A percentile compares a stretch with the other conserved stretches of the same genome.
Evolutionary conservation across 2,329 filamentous ascomycete genomes (phyloP).

Genomic region (Claviceps purpurea): DNA sequence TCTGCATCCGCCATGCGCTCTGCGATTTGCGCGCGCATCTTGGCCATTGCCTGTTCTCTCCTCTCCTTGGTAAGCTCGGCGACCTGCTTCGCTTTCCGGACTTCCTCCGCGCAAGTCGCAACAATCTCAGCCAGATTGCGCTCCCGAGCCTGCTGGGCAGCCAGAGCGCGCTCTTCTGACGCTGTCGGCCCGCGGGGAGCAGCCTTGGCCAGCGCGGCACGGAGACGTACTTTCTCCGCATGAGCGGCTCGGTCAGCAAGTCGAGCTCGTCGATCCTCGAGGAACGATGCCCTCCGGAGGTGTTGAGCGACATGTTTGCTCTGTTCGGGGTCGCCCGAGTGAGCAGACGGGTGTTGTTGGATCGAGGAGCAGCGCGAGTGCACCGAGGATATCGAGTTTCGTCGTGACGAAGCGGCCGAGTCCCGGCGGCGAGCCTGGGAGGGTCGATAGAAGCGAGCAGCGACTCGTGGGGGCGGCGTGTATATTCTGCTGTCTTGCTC

Average conservation of each 20-base stretch:
- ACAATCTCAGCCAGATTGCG: constrained; percentile 73
- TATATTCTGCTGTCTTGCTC: constrained; percentile 26
- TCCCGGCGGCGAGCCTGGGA: constrained; percentile 55
- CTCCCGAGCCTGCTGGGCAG: constrained; percentile 65
- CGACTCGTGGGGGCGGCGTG: constrained; percentile 62
- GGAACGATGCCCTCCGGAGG: constrained; percentile 64
- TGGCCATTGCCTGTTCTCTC: constrained; percentile 58
- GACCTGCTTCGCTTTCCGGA: constrained; percentile 69
- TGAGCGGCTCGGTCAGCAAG: constrained; percentile 70
- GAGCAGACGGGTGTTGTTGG: constrained; percentile 39
- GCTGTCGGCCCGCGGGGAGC: constrained; percentile 48
- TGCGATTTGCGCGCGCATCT: constrained; percentile 61
- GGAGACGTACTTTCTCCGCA: constrained; percentile 67
- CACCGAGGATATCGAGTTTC: constrained; percentile 66
- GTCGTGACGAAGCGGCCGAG: constrained; percentile 64
- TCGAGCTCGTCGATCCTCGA: constrained; percentile 67
- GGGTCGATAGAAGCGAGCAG: constrained; percentile 62
- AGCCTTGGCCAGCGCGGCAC: constrained; percentile 62
- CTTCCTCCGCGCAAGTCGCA: constrained; percentile 69
- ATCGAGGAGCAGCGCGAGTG: constrained; percentile 55
- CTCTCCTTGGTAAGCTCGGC: constrained; percentile 72
- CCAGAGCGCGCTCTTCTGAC: constrained; percentile 64
- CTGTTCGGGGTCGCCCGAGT: constrained; percentile 40
- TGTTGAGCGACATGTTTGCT: constrained; percentile 70
- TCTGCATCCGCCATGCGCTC: constrained; percentile 69